phyloP scores from a whole-genome alignment of 306 rosid species.

The Inga leiocalycina region DNA sequence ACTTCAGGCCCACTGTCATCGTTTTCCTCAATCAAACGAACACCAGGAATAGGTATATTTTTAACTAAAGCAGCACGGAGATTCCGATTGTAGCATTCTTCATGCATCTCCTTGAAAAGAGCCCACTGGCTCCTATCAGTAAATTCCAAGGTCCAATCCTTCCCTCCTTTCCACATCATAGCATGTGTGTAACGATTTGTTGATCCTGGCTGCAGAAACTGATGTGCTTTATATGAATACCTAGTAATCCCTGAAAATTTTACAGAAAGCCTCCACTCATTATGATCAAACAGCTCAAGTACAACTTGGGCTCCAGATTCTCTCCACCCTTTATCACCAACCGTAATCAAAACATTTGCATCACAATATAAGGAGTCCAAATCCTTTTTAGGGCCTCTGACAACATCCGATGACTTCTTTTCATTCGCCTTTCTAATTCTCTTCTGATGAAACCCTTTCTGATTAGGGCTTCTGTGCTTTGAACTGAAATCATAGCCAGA shows the following conservation, averaged over 20 bases:
- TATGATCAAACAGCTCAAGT: constrained; percentile 77
- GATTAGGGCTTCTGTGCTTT: constrained; percentile 53
- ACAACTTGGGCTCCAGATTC: constrained; percentile 73
- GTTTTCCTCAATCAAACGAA: constrained; percentile 68
- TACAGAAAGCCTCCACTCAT: constrained; percentile 94
- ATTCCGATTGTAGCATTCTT: constrained; percentile 91
- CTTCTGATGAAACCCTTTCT: constrained; percentile 70
- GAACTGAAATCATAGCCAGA: constrained; percentile 64
- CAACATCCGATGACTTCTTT: constrained; percentile 66
- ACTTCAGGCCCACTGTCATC: constrained; percentile 61
- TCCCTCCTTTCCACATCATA: constrained; percentile 99
- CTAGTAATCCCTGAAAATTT: constrained; percentile 70
- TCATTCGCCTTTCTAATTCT: constrained; percentile 83
- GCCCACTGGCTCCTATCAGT: constrained; percentile 91
- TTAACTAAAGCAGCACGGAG: constrained; percentile 84
- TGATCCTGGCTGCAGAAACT: constrained; percentile 96
- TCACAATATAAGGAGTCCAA: constrained; percentile 73
- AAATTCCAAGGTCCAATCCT: constrained; percentile 95
- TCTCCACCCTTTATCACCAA: constrained; percentile 89
- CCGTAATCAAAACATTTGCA: constrained; percentile 76
- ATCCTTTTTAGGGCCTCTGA: constrained; percentile 61
- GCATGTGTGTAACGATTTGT: constrained; percentile 96
- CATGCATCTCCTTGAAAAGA: constrained; percentile 94
- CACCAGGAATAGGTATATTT: constrained; percentile 98
- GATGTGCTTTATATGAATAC: constrained; percentile 92